Percentiles rank a stretch among this genome's conserved stretches.
Conservation (phyloP, 2,329 filamentous ascomycete genomes). For the Trichoderma harzianum region DNA sequence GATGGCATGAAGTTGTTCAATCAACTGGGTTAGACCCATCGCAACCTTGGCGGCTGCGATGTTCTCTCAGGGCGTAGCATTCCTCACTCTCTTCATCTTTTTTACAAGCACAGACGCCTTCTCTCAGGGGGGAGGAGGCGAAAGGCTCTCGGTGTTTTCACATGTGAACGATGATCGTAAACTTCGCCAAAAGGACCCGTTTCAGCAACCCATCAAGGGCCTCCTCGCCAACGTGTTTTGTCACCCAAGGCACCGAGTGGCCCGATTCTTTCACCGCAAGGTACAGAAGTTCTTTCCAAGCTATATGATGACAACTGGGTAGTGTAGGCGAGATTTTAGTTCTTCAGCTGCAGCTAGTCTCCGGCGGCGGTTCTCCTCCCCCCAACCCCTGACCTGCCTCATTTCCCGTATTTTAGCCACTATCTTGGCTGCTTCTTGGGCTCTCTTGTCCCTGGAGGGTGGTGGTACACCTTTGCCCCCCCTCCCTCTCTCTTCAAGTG, state of each 20-base stretch:
- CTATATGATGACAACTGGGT: not conserved
- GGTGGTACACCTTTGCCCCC: too few relatives aligned
- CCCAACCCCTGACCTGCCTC: not conserved
- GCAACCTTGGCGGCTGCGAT: not conserved
- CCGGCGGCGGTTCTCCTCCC: not conserved
- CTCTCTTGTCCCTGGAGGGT: not conserved
- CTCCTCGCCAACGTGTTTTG: not conserved
- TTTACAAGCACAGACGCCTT: not conserved
- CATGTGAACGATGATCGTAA: not conserved
- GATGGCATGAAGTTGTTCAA: not conserved
- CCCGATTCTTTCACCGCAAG: not conserved
- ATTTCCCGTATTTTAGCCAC: slow-evolving; percentile 21
- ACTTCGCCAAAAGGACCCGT: not conserved
- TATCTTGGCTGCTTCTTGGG: not conserved
- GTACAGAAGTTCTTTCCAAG: not conserved
- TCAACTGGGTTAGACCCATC: not conserved
- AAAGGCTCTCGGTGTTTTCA: not conserved
- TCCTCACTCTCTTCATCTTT: not conserved
- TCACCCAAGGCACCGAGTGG: not conserved
- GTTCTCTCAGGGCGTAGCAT: not conserved
- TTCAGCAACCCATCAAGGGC: too few relatives aligned
- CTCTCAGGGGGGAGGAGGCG: not conserved
- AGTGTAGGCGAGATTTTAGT: not conserved
- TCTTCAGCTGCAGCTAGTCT: slow-evolving; percentile 21
- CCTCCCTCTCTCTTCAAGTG: not conserved